Conservation (phyloP, 2,329 filamentous ascomycete genomes). For the Calonectria hawksworthii region DNA sequence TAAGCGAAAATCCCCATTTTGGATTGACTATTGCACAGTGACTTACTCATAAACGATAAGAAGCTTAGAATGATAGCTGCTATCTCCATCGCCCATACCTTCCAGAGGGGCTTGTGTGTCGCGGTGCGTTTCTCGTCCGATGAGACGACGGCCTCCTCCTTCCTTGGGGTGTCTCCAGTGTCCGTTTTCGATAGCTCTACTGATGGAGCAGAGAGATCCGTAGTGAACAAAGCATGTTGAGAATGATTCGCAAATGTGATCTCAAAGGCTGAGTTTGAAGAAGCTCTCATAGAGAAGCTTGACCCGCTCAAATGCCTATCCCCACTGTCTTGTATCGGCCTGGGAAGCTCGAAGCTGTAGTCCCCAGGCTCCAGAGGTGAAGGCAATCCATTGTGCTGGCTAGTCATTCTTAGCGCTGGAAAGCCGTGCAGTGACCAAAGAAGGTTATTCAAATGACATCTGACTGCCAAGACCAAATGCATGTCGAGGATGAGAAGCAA, state of each 20-base stretch:
- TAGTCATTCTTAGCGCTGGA: neutral
- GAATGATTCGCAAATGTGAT: neutral
- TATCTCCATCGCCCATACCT: neutral
- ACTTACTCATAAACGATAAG: neutral
- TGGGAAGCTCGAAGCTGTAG: neutral
- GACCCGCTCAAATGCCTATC: neutral
- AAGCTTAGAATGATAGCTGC: neutral
- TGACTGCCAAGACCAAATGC: neutral
- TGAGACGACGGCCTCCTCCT: neutral
- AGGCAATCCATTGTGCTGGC: neutral
- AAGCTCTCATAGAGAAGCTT: neutral
- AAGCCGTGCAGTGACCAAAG: neutral
- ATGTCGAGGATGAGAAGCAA: neutral
- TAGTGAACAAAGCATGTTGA: neutral
- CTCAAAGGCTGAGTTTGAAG: neutral
- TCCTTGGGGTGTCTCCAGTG: neutral
- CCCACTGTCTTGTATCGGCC: neutral
- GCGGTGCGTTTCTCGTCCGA: neutral
- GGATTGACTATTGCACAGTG: neutral
- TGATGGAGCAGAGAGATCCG: neutral
- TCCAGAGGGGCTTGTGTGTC: neutral
- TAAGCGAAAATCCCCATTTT: too few relatives aligned
- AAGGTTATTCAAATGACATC: neutral
- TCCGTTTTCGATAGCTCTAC: neutral
- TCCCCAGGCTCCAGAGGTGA: neutral